Base-by-base conservation (phyloP, 345 rosid species). In the Citrus cavaleriei region DNA sequence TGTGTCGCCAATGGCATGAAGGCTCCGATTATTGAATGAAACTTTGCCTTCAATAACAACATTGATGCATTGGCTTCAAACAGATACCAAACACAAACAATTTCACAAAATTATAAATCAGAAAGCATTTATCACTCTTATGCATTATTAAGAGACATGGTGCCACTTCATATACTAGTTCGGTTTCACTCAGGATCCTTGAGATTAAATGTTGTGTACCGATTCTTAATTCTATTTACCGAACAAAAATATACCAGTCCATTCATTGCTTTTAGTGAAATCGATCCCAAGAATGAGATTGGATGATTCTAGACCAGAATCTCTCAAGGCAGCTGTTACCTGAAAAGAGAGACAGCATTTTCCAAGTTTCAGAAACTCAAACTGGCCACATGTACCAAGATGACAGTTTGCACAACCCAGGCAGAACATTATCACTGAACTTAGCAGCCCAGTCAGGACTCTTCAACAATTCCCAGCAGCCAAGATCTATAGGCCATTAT, bases 211-310 rank as follows among this genome's bases (percentile, higher is more conserved):
- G 25, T 60, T 61, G 38, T 14, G 35, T 24, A 37, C 35, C 5
- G 28, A 22, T 37, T 59, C 27, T 55, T 19, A 30, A 28, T 22
- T 55, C 6, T 55, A 72, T 10, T 72, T 28, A 16, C 6, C 6
- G 37, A 76, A 42, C 46, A n/a, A 28, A 14, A 16, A 28, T 63
- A 59, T 82, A 92, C 98, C 97, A 79, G 94, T 87, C 98, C 98
- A 92, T 75, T 92, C 97, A 72, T 94, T 94, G 92, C 98, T 94
- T 84, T 90, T 91, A 7, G 97, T 94, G 88, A 94, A 94, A 87
- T 94, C 98, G 28, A 94, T 78, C 70, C 97, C 97, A 37, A 94
- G 74, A 54, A 94, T 94, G 76, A 94, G 94, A 85, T 94, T 91
- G 28, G 98, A 94, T 54, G 98, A 94, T 82, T 92, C 98, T 72